These are phyloP conservation scores for Phytopythium montanum DNA, from an alignment of 352 stramenopile genomes.

Conservation along the genomic window DNA sequence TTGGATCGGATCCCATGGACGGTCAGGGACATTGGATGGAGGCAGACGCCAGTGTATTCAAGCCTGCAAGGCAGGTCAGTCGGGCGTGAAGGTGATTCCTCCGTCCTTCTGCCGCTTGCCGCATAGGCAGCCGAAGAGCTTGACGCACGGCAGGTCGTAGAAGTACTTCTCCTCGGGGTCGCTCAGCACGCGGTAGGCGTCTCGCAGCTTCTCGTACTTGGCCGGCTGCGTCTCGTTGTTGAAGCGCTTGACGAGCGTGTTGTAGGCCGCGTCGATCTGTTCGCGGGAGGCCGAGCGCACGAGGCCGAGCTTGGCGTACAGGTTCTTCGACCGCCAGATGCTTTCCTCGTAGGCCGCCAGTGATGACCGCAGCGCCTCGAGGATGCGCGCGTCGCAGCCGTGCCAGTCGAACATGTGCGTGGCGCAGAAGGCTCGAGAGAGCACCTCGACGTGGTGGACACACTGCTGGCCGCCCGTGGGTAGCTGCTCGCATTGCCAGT, in stretches of 20 bases:
- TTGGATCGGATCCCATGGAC: neutral
- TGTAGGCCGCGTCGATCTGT: slow-evolving; percentile 80
- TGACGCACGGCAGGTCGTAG: slow-evolving; percentile 82
- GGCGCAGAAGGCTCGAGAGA: slow-evolving; percentile 56
- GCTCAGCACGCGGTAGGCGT: slow-evolving; percentile 73
- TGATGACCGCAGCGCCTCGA: slow-evolving; percentile 54
- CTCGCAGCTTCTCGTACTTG: slow-evolving; percentile 81
- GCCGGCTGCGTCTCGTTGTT: slow-evolving; percentile 83
- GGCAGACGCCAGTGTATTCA: neutral
- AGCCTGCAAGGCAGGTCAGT: slow-evolving; percentile 31
- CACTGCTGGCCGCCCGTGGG: slow-evolving; percentile 50
- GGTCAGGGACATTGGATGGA: too few species aligned
- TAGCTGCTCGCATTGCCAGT: slow-evolving; percentile 65
- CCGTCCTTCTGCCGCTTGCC: slow-evolving; percentile 80
- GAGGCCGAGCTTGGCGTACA: slow-evolving; percentile 79
- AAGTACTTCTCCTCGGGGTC: slow-evolving; percentile 83
- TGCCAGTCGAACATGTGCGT: slow-evolving; percentile 75
- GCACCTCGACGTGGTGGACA: slow-evolving; percentile 70
- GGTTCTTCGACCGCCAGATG: slow-evolving; percentile 76
- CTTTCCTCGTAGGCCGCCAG: slow-evolving; percentile 68
- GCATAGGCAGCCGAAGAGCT: slow-evolving; percentile 74
- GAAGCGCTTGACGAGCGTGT: slow-evolving; percentile 76
- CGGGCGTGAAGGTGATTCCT: slow-evolving; percentile 68
- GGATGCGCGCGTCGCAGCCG: slow-evolving; percentile 45
- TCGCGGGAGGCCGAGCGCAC: slow-evolving; percentile 62